These are phyloP conservation scores for Parasitella parasitica DNA, from an alignment of 371 early-diverging fungal genomes.

Conservation along the genomic window DNA sequence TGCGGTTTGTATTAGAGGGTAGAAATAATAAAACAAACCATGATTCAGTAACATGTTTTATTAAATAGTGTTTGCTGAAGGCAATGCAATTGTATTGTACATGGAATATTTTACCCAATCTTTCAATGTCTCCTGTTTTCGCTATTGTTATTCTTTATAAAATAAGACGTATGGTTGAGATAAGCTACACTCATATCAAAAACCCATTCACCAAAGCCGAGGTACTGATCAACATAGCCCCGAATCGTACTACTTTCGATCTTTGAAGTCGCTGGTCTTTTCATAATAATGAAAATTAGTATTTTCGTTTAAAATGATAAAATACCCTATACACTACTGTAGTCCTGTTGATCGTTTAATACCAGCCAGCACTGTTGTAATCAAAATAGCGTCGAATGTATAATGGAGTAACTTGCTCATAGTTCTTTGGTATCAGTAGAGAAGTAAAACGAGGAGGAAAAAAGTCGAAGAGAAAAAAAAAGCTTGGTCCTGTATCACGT, in stretches of 20 bases:
- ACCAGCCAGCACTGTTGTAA: constrained; percentile 77
- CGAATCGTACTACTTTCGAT: constrained; percentile 58
- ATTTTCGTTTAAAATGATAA: not conserved
- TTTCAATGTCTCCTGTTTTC: constrained; percentile 1
- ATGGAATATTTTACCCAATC: not conserved
- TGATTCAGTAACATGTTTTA: too few relatives aligned
- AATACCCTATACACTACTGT: constrained; percentile 34
- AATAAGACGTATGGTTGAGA: constrained; percentile 58
- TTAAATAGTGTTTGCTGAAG: not conserved
- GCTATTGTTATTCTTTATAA: constrained; percentile 55
- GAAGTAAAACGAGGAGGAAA: too few relatives aligned
- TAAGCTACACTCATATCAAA: constrained; percentile 60
- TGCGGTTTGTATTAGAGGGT: too few relatives aligned
- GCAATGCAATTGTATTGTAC: not conserved
- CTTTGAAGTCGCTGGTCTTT: constrained; percentile 55
- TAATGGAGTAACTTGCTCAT: constrained; percentile 64
- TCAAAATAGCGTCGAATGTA: constrained; percentile 68
- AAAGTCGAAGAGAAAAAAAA: not conserved
- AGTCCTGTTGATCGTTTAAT: constrained; percentile 70
- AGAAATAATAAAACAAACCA: too few relatives aligned
- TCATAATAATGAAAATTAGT: not conserved
- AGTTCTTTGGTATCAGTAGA: not conserved
- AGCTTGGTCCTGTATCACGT: not conserved
- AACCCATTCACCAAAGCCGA: constrained; percentile 68
- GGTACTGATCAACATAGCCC: constrained; percentile 56